These are phyloP conservation scores for Penicillium macrosclerotiorum DNA, from an alignment of 495 filamentous ascomycete genomes.

Conservation along the genomic window DNA sequence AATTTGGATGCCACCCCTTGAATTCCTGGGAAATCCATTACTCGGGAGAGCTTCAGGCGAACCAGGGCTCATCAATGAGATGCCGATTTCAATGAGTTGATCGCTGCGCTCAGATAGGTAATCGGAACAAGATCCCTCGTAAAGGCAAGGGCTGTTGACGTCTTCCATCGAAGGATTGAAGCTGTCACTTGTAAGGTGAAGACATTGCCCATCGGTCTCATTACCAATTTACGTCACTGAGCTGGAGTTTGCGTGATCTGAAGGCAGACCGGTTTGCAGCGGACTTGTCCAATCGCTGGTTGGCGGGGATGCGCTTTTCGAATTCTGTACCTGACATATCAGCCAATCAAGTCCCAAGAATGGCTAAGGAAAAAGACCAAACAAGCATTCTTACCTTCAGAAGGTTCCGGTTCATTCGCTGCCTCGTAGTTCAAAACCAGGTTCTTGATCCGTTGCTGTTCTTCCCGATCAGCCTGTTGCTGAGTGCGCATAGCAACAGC, in stretches of 20 bases:
- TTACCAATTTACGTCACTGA: constrained; percentile 98
- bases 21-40: too few relatives aligned
- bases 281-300: constrained; percentile 60
- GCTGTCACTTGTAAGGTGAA: neutral
- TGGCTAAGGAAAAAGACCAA: too few relatives aligned
- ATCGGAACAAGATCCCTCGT: too few relatives aligned
- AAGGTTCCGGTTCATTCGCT: constrained; percentile 68
- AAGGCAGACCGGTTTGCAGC: constrained; percentile 72
- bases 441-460: constrained; percentile 97
- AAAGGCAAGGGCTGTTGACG: neutral
- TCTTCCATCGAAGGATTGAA: neutral
- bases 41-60: too few relatives aligned
- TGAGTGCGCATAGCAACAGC: constrained; percentile 93
- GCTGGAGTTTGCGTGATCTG: constrained; percentile 84
- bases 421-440: constrained; percentile 95
- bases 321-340: constrained; percentile 16
- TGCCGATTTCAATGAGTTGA: too few relatives aligned
- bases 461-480: constrained; percentile 90
- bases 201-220: neutral
- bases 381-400: constrained; percentile 60
- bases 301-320: constrained; percentile 39
- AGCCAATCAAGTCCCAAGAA: constrained; percentile 7
- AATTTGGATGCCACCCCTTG: too few relatives aligned
- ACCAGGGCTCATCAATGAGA: too few relatives aligned
- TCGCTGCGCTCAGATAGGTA: too few relatives aligned